Evolutionary conservation across 495 filamentous ascomycete species (phyloP), one percentile per base, ranked within the genome.

Genomic region (Trichoderma asperelloides): DNA sequence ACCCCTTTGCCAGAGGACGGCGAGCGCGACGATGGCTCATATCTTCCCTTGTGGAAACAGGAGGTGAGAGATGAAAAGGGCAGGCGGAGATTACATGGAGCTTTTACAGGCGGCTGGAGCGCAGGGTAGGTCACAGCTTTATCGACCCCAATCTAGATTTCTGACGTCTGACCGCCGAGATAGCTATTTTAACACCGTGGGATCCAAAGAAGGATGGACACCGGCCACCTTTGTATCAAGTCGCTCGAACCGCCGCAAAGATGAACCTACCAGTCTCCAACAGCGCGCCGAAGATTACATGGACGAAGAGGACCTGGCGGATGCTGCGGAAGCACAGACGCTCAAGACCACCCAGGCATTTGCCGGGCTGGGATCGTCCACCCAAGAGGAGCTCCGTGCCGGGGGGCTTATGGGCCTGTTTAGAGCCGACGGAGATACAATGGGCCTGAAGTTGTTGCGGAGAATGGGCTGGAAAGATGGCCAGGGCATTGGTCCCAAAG

Each of bases 391-490:
- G 9, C 78, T 81, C 49, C 84, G 85, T 21, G 72, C 74, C 15
- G 74, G 70, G 9, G 81, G 84, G 40, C 78, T 96, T 33, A 86
- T 92, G 78, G 93, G 92, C 71, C 74, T 97, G 0, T 85, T 97
- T 70, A 86, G 86, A 49, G 75, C 82, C 11, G 84, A 85, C 13
- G 91, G 92, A 23, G 92, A 96, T 66, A 97, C 92, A 0, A 93
- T 96, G 84, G 95, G 95, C 16, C 84, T 90, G 25, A 96, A 91
- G 71, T 79, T 98, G 4, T 77, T 97, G 69, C 91, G 89, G 75
- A 91, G 85, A 72, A 98, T 98, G 96, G 95, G 95, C 15, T 98
- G 96, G 95, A 89, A 89, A 68, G 90, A 93, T 65, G 95, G 93
- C 0, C 93, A 97, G 74, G 95, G 96, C 1, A 85, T 98, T 64